phyloP scores from a whole-genome alignment of 2,329 filamentous ascomycete genomes.

The Phoma sp. region DNA sequence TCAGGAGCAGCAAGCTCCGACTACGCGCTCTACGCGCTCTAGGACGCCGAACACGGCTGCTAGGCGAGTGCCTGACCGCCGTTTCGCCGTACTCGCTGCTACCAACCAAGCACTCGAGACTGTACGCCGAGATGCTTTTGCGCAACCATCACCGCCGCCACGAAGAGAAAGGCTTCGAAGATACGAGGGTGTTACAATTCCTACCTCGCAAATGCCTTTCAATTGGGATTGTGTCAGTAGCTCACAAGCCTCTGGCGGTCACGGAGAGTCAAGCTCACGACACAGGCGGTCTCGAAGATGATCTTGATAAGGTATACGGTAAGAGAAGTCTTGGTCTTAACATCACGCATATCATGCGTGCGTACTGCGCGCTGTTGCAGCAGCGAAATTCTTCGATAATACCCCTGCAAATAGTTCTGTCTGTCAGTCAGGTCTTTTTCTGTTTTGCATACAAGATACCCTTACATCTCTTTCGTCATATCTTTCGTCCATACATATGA shows the following conservation, averaged over 20 bases:
- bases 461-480: neutral
- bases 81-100: conserved; percentile 48
- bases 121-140: conserved; percentile 45
- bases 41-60: conserved; percentile 43
- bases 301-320: neutral
- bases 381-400: neutral
- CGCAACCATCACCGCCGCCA: conserved; percentile 43
- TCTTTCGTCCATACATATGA: neutral
- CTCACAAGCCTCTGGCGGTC: conserved; percentile 39
- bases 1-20: conserved; percentile 30
- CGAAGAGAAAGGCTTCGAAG: conserved; percentile 39
- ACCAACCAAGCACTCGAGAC: conserved; percentile 47
- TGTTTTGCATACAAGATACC: conserved; percentile 1
- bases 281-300: conserved; percentile 36
- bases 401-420: neutral
- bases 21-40: conserved; percentile 35
- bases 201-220: conserved; percentile 42
- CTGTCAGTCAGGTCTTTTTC: neutral
- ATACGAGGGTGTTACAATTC: conserved; percentile 41
- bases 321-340: neutral
- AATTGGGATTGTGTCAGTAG: conserved; percentile 48
- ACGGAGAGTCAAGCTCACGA: conserved; percentile 32
- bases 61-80: conserved; percentile 43
- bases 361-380: neutral
- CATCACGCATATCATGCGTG: neutral